These are phyloP conservation scores for Fusarium sp. DNA, from an alignment of 2,329 filamentous ascomycete species.

Conservation along the genomic window DNA sequence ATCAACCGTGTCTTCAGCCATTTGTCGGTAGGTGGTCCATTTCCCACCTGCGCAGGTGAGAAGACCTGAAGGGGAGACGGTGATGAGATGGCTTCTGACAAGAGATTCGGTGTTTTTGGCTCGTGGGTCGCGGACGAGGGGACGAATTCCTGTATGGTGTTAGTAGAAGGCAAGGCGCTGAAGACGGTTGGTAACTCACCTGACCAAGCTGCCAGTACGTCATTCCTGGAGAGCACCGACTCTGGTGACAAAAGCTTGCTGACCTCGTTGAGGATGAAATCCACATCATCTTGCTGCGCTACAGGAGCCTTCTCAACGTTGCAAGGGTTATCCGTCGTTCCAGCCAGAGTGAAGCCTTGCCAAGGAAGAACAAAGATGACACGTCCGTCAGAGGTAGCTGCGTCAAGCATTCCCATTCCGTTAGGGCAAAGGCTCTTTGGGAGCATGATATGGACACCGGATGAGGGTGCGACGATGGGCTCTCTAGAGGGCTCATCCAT, in stretches of 20 bases:
- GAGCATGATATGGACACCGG: constrained; percentile 85
- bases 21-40: constrained; percentile 90
- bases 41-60: constrained; percentile 87
- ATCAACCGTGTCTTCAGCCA: constrained; percentile 88
- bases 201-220: constrained; percentile 86
- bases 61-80: constrained; percentile 78
- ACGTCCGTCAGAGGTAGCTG: constrained; percentile 81
- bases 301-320: constrained; percentile 76
- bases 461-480: constrained; percentile 83
- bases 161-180: constrained; percentile 7
- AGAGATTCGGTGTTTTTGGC: constrained; percentile 86
- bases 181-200: constrained; percentile 57
- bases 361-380: constrained; percentile 90
- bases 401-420: constrained; percentile 86
- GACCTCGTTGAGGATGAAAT: constrained; percentile 85
- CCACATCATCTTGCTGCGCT: constrained; percentile 81
- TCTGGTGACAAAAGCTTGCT: constrained; percentile 81
- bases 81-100: constrained; percentile 84
- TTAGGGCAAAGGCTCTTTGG: constrained; percentile 83
- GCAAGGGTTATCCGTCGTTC: constrained; percentile 83
- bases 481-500: constrained; percentile 78
- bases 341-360: constrained; percentile 88
- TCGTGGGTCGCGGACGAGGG: constrained; percentile 83
- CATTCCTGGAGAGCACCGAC: constrained; percentile 78
- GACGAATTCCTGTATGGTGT: constrained; percentile 69